Percentiles rank a stretch among this genome's conserved stretches.
phyloP scores from a whole-genome alignment of 148 eudicot genomes.

The Amaranthus palmeri region DNA sequence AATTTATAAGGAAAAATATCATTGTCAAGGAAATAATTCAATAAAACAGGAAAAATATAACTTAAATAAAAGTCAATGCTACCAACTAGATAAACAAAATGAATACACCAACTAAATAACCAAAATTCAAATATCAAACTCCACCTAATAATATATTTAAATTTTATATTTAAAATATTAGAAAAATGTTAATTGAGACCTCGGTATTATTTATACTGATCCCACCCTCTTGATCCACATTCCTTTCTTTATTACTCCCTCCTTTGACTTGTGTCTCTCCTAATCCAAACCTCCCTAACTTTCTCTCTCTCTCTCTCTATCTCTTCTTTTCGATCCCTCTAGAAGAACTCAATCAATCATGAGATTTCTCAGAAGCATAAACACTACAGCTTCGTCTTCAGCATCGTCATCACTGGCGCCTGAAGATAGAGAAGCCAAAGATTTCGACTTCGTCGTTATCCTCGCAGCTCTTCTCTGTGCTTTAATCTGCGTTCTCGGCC shows the following conservation, averaged over 20 bases:
- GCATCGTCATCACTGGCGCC: neutral
- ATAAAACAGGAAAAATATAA: too few relatives aligned
- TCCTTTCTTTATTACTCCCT: neutral
- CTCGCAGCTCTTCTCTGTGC: slow-evolving; percentile 84
- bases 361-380: slow-evolving; percentile 14
- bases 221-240: neutral
- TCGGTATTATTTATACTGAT: slow-evolving; percentile 11
- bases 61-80: too few relatives aligned
- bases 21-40: too few relatives aligned
- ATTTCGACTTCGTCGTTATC: slow-evolving; percentile 63
- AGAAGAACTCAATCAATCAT: neutral
- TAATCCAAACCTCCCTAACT: neutral
- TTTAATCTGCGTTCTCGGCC: slow-evolving; percentile 72
- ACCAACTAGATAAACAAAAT: too few relatives aligned
- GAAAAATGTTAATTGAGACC: too few relatives aligned
- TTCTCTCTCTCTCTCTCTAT: neutral
- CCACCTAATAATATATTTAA: too few relatives aligned
- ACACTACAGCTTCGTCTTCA: slow-evolving; percentile 4
- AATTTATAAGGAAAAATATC: too few relatives aligned
- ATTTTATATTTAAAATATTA: too few relatives aligned
- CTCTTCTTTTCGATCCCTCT: neutral
- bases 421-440: slow-evolving; percentile 4
- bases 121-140: too few relatives aligned
- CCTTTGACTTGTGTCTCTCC: neutral
- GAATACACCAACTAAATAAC: too few relatives aligned